phyloP scores from a whole-genome alignment of 495 filamentous ascomycete genomes.

The Hyaloscypha hepaticicola region DNA sequence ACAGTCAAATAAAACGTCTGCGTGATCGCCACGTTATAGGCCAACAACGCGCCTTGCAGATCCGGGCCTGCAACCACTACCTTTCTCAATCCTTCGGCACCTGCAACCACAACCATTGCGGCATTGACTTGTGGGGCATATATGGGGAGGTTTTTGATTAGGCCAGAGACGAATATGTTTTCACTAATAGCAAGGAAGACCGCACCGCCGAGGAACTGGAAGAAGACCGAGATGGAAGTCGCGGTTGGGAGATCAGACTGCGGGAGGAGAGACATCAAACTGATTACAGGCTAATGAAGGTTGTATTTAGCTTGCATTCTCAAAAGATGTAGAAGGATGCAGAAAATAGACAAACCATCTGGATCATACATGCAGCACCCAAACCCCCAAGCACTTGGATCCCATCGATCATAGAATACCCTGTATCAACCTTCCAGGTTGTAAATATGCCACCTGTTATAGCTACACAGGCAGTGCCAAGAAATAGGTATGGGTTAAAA shows the following conservation, averaged over 20 bases:
- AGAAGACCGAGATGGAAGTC: conserved; percentile 33
- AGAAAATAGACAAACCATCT: conserved; percentile 14
- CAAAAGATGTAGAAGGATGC: not conserved
- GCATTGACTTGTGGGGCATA: conserved; percentile 46
- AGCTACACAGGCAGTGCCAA: conserved; percentile 33
- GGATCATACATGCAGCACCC: conserved; percentile 18
- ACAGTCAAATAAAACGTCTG: conserved; percentile 16
- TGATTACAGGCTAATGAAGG: conserved; percentile 15
- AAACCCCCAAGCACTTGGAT: conserved; percentile 21
- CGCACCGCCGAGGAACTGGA: conserved; percentile 48
- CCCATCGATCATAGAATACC: conserved; percentile 20
- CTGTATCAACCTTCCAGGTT: conserved; percentile 19
- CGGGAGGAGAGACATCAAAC: conserved; percentile 21
- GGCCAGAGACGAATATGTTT: conserved; percentile 43
- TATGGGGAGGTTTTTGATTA: conserved; percentile 36
- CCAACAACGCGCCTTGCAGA: conserved; percentile 4
- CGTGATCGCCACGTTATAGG: conserved; percentile 24
- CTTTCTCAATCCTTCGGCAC: conserved; percentile 50
- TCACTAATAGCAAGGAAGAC: conserved; percentile 47
- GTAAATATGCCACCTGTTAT: conserved; percentile 26
- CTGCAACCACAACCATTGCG: conserved; percentile 41
- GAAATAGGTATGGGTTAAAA: conserved; percentile 33
- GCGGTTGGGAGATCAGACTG: conserved; percentile 18
- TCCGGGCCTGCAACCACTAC: conserved; percentile 36
- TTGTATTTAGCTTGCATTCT: not conserved